Evolutionary conservation across 306 rosid genomes (phyloP), one percentile per base, ranked within the genome.

Genomic region (Begonia masoniana): DNA sequence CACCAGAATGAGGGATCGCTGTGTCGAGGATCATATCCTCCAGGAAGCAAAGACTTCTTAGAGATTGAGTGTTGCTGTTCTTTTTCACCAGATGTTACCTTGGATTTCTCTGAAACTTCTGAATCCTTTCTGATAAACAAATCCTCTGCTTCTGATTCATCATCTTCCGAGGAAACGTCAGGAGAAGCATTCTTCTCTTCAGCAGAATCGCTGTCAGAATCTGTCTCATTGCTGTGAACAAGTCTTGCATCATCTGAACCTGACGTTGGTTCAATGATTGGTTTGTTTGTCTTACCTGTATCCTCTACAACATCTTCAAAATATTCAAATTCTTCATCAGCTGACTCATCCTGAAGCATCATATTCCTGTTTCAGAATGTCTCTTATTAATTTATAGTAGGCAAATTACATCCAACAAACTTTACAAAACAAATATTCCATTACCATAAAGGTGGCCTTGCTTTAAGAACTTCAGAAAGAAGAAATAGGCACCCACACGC

Each of bases 401-500:
- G 50, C 3, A 6, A 15, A 45, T 13, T 14, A 48, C 45, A 42
- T 4, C 14, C 17, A 65, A 43, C 11, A 15, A 31, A 31, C 41
- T 43, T 31, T 17, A 16, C 23, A 21, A 57, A 62, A 10, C 3
- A 51, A n/a, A 43, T 52, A 47, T 41, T 56, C 17, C 54, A 63
- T 67, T 83, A 91, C 99, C 99, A 83, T 62, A 86, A 74, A 8
- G 76, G 83, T 4, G 96, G 94, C 63, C 96, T 83, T 47, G 94
- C 88, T 75, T 81, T 91, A 58, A 91, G 85, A 69, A 79, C 86
- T 75, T 91, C 99, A 49, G 99, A 91, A 41, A 91, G 88, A 69
- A 91, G 87, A 69, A 91, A 91, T 51, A 91, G 84, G 65, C 86
- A 86, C 35, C 94, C 96, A 58, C 99, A 91, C n/a, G 94, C 82